phyloP scores from a whole-genome alignment of 2,329 filamentous ascomycete genomes.

The Calonectria crousiana region DNA sequence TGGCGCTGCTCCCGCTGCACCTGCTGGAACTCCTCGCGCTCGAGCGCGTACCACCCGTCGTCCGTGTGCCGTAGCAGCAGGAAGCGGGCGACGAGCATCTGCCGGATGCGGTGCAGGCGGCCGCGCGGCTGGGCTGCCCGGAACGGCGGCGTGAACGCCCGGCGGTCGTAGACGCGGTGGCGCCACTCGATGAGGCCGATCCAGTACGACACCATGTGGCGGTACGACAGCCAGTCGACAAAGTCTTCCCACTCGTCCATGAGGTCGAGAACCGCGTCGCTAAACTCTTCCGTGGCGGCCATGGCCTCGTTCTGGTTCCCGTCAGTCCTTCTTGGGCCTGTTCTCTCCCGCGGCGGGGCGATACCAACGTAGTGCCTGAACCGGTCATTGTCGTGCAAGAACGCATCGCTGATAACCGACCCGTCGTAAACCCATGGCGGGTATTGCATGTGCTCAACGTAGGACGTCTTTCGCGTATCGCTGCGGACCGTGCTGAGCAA shows the following conservation, averaged over 20 bases:
- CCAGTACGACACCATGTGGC: conserved; percentile 26
- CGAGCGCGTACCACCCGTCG: conserved; percentile 14
- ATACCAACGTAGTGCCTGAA: background rate
- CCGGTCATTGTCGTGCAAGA: background rate
- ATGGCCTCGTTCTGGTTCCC: background rate
- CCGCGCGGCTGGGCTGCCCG: background rate
- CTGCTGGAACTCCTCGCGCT: conserved; percentile 20
- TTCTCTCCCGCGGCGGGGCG: background rate
- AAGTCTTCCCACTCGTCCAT: conserved; percentile 22
- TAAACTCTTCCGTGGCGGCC: background rate
- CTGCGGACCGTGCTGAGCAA: background rate
- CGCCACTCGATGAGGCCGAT: conserved; percentile 19
- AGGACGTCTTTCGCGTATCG: background rate
- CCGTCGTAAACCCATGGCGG: background rate
- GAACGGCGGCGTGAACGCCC: background rate
- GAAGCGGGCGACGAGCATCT: background rate
- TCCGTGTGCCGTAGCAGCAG: background rate
- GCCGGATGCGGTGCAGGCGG: background rate
- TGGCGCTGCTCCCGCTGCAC: conserved; percentile 12
- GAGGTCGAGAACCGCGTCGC: background rate
- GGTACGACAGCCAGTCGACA: conserved; percentile 25
- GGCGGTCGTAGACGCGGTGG: background rate
- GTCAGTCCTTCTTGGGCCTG: background rate
- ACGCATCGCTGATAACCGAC: background rate
- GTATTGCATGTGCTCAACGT: background rate